Percentiles rank a stretch among this genome's conserved stretches.
Conservation (phyloP, 2,329 filamentous ascomycete genomes). For the Alternaria hordeiaustralica region DNA sequence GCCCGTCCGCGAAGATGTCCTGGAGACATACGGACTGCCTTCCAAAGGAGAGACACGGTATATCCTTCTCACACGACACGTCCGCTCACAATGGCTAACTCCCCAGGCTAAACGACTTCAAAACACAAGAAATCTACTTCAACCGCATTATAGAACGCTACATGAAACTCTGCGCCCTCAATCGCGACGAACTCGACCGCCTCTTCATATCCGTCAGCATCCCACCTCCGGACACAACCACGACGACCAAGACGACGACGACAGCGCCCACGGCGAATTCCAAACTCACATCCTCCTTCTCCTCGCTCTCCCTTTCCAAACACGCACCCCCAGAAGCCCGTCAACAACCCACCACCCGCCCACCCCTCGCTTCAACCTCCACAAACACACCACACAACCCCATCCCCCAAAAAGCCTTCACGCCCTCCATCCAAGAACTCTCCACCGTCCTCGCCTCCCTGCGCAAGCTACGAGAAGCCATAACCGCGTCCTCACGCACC, state of each 20-base stretch:
- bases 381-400: slow-evolving; percentile 23
- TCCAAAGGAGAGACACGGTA: slow-evolving; percentile 92
- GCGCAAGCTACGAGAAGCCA: slow-evolving; percentile 88
- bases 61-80: not conserved
- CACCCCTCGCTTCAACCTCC: not conserved
- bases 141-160: slow-evolving; percentile 87
- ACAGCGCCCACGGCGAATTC: slow-evolving; percentile 5
- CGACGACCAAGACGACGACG: not conserved
- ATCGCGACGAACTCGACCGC: slow-evolving; percentile 74
- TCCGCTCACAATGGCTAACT: not conserved
- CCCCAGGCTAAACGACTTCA: slow-evolving; percentile 63
- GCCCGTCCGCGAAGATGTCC: slow-evolving; percentile 74
- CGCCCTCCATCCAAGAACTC: slow-evolving; percentile 62
- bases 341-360: not conserved
- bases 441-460: slow-evolving; percentile 80
- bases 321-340: slow-evolving; percentile 19
- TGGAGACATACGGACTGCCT: slow-evolving; percentile 82
- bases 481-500: slow-evolving; percentile 76
- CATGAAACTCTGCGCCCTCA: slow-evolving; percentile 83
- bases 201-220: slow-evolving; percentile 72
- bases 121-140: slow-evolving; percentile 85
- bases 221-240: not conserved
- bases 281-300: slow-evolving; percentile 19
- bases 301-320: slow-evolving; percentile 26
- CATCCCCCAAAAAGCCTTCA: slow-evolving; percentile 31